phyloP scores from a whole-genome alignment of 495 filamentous ascomycete genomes.

The Penicillium macrosclerotiorum region DNA sequence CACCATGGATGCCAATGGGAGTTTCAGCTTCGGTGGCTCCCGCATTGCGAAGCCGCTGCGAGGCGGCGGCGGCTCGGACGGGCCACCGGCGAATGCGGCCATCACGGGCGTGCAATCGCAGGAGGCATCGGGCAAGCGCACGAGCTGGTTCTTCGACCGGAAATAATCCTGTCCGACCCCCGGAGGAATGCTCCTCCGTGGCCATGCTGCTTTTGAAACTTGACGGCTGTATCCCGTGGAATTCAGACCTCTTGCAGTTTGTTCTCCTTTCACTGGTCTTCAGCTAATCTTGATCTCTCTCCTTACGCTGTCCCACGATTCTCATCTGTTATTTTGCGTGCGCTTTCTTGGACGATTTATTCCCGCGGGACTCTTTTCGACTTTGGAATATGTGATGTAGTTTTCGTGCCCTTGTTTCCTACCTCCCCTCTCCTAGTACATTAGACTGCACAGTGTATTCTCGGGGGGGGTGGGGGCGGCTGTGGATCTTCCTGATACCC shows the following conservation, averaged over 20 bases:
- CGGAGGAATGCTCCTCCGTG: conserved; percentile 17
- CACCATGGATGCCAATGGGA: conserved; percentile 56
- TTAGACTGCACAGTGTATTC: conserved; percentile 25
- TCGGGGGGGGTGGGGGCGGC: conserved; percentile 16
- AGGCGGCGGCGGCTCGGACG: conserved; percentile 69
- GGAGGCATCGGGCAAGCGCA: conserved; percentile 44
- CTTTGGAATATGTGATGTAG: too few relatives aligned
- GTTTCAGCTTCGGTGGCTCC: conserved; percentile 75
- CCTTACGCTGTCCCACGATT: conserved; percentile 27
- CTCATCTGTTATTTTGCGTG: conserved; percentile 13
- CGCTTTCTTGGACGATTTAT: not conserved
- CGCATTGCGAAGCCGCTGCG: conserved; percentile 96
- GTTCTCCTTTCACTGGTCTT: conserved; percentile 23
- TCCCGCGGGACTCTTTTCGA: not conserved
- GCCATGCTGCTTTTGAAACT: conserved; percentile 18
- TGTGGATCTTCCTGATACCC: conserved; percentile 27
- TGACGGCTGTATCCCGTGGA: conserved; percentile 18
- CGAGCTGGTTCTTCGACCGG: conserved; percentile 52
- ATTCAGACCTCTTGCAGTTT: conserved; percentile 22
- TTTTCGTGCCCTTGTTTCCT: conserved; percentile 4
- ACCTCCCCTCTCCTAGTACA: conserved; percentile 21
- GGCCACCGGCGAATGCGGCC: conserved; percentile 26
- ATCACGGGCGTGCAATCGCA: conserved; percentile 45
- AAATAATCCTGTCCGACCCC: conserved; percentile 32
- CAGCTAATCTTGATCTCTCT: conserved; percentile 14